A percentile compares a stretch with the other conserved stretches of the same genome.
Conservation (phyloP, 1,284 basidiomycete genomes). For the Melampsora occidentalis region DNA sequence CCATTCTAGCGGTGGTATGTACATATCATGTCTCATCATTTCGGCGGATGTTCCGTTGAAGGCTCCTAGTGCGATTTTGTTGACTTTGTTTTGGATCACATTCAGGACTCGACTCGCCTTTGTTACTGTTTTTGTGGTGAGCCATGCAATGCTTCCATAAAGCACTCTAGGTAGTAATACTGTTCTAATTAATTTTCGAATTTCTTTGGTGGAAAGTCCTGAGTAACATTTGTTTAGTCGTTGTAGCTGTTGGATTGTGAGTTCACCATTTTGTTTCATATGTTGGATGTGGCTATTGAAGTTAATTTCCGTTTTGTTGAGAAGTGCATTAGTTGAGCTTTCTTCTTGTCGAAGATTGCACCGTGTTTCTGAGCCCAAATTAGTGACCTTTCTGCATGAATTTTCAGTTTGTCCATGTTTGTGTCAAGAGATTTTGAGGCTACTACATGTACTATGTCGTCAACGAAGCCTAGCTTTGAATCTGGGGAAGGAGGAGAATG, state of each 20-base stretch:
- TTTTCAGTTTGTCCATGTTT: neutral
- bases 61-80: no score
- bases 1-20: no score
- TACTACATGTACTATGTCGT: neutral
- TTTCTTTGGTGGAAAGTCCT: no score
- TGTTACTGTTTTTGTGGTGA: neutral
- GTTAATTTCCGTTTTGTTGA: neutral
- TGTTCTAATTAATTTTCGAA: no score
- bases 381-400: neutral
- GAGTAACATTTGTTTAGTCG: no score
- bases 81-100: no score
- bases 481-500: neutral
- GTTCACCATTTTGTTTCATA: no score
- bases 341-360: slow-evolving; percentile 13
- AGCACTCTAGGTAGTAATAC: no score
- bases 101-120: neutral
- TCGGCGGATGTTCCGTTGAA: no score
- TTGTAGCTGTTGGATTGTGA: no score
- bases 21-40: no score
- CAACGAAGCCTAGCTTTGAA: neutral
- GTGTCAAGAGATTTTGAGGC: neutral
- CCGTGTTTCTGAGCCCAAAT: neutral
- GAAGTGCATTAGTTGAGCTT: slow-evolving; percentile 5
- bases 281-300: no score
- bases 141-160: slow-evolving; percentile 5